Evolutionary conservation across 1,284 basidiomycete genomes (phyloP), one percentile per base, ranked within the genome.

Genomic region (Singerocomus inundabilis): DNA sequence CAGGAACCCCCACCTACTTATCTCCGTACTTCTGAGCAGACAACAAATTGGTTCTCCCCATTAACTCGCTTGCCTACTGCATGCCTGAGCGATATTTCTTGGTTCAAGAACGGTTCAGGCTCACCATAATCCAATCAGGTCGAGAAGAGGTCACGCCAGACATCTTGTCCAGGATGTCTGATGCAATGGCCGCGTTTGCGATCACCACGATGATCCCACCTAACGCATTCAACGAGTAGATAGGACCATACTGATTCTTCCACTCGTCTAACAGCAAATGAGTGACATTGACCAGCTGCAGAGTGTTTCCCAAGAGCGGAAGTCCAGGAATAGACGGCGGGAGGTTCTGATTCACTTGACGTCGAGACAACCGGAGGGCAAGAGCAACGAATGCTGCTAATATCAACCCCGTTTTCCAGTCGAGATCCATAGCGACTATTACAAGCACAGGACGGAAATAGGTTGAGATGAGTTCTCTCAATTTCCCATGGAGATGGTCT

Each of bases 121-220:
- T 29, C 31, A 52, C 51, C 51, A 52, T 53, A 25, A 53, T 53
- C 50, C 50, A 46, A 37, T 52, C 50, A 46, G 50, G 51, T 4
- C 43, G 37, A 13, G 49, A 52, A 9, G 50, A 52, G 10, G 50
- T 52, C 8, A 52, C 49, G 5, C 50, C 42, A 16, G 51, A 52
- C 51, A 52, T 52, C 29, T 52, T 52, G 25, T 52, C 51, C 1
- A 52, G 43, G 31, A 44, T 45, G 11, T 52, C 50, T 4, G 34
- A 52, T 10, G 51, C 51, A 5, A 53, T 46, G 18, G 51, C 33
- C 41, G 50, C 42, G 12, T 52, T 52, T 26, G 51, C 51, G 13
- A 52, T 26, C 6, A 52, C 50, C 13, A 52, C 43, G 15, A 52
- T 53, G 18, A 52, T 32, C 10, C 51, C 33, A 26, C 38, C 43